A percentile compares a stretch with the other conserved stretches of the same genome.
Conservation (phyloP, 441 rosid species). For the Caryocar brasiliense region DNA sequence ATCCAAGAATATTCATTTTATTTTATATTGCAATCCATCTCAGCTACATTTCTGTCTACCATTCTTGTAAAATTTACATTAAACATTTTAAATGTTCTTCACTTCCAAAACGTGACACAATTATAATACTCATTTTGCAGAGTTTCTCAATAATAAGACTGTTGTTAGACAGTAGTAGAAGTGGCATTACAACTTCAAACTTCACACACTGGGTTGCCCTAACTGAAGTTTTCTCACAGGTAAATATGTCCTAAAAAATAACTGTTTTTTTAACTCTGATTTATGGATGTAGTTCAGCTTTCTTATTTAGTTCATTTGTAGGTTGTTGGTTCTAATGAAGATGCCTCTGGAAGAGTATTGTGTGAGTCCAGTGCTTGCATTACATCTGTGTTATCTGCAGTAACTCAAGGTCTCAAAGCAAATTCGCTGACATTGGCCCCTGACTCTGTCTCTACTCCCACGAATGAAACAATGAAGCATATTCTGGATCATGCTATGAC, state of each 20-base stretch:
- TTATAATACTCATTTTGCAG: conserved; percentile 39
- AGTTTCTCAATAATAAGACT: conserved; percentile 57
- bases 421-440: conserved; percentile 23
- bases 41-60: neutral
- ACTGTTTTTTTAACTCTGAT: neutral
- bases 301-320: conserved; percentile 22
- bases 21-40: too few relatives aligned
- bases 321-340: conserved; percentile 61
- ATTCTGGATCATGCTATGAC: conserved; percentile 73
- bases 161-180: conserved; percentile 45
- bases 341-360: conserved; percentile 55
- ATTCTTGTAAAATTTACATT: neutral
- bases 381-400: conserved; percentile 46
- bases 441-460: conserved; percentile 36
- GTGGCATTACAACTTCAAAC: conserved; percentile 36
- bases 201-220: conserved; percentile 81
- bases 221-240: conserved; percentile 78
- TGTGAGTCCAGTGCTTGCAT: conserved; percentile 70
- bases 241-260: conserved; percentile 16
- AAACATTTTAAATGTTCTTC: neutral
- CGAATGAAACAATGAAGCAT: conserved; percentile 39
- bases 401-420: conserved; percentile 48
- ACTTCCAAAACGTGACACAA: neutral
- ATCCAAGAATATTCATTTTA: too few relatives aligned
- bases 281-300: conserved; percentile 5